Evolutionary conservation across 1,139 yeast species (phyloP).

Genomic region (Meyerozyma athensensis): DNA sequence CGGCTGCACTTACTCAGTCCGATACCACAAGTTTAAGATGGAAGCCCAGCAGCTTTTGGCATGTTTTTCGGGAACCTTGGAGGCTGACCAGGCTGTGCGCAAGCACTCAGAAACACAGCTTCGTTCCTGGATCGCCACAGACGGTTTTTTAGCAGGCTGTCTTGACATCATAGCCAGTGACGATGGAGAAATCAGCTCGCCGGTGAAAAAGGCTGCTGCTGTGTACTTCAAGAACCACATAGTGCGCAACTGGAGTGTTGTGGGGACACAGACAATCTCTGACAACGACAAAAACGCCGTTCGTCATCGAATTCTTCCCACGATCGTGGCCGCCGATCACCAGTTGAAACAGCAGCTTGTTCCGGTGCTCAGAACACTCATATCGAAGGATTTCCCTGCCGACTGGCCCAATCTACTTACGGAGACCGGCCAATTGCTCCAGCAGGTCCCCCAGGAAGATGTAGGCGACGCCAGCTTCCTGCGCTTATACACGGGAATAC

Average conservation of each 20-base stretch:
- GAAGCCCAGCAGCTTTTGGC: slow-evolving; percentile 63
- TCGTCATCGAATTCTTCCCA: slow-evolving; percentile 52
- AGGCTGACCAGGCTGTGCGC: slow-evolving; percentile 60
- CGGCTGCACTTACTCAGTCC: not conserved
- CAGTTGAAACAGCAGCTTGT: slow-evolving; percentile 57
- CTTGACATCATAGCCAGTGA: slow-evolving; percentile 55
- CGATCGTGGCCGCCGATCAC: slow-evolving; percentile 39
- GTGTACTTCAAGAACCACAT: slow-evolving; percentile 81
- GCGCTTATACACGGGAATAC: slow-evolving; percentile 68
- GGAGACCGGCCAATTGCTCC: slow-evolving; percentile 52
- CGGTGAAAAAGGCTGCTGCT: slow-evolving; percentile 74
- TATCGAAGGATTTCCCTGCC: slow-evolving; percentile 63
- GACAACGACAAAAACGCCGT: slow-evolving; percentile 70
- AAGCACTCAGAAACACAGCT: slow-evolving; percentile 67
- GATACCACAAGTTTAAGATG: slow-evolving; percentile 33
- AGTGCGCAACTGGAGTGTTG: slow-evolving; percentile 55
- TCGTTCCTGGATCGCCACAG: slow-evolving; percentile 46
- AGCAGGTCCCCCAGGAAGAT: slow-evolving; percentile 25
- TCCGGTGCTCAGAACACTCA: slow-evolving; percentile 64
- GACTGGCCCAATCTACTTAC: slow-evolving; percentile 69
- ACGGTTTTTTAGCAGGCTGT: slow-evolving; percentile 83
- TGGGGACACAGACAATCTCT: slow-evolving; percentile 35
- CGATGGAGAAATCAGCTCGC: slow-evolving; percentile 44
- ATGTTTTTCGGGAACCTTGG: slow-evolving; percentile 80
- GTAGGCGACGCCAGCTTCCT: slow-evolving; percentile 42